phyloP scores from a whole-genome alignment of 83 land plant genomes.

The Larix sibirica region DNA sequence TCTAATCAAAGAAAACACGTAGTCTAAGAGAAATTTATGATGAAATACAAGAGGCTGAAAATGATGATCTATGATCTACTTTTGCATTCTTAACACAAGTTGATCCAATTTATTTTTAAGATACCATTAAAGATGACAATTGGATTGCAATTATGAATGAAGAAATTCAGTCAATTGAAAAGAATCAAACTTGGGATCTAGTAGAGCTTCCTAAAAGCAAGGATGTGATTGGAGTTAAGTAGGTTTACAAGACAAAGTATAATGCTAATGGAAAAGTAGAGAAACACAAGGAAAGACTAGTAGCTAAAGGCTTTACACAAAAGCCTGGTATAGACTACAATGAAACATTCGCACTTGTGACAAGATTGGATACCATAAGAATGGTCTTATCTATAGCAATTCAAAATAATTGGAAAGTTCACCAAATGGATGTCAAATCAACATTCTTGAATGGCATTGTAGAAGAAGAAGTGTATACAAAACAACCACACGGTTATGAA shows the following conservation, averaged over 20 bases:
- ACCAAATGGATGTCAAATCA: slow-evolving; percentile 15
- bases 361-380: neutral
- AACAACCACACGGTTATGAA: neutral
- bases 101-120: slow-evolving; percentile 14
- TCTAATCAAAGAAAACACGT: neutral
- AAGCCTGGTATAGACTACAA: neutral
- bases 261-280: slow-evolving; percentile 13
- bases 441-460: slow-evolving; percentile 7
- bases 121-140: neutral
- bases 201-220: slow-evolving; percentile 6
- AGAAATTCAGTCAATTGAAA: slow-evolving; percentile 9
- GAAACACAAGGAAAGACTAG: slow-evolving; percentile 1
- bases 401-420: slow-evolving; percentile 12
- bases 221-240: slow-evolving; percentile 22
- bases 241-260: slow-evolving; percentile 29
- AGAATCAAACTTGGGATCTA: slow-evolving; percentile 19
- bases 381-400: slow-evolving; percentile 1
- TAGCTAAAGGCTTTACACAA: slow-evolving; percentile 5
- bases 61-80: neutral
- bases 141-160: slow-evolving; percentile 20
- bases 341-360: neutral
- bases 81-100: neutral
- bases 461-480: slow-evolving; percentile 16
- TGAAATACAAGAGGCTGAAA: neutral
- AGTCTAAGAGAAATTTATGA: neutral